Conservation (phyloP, 1,284 basidiomycete species). For the Schizopora paradoxa region DNA sequence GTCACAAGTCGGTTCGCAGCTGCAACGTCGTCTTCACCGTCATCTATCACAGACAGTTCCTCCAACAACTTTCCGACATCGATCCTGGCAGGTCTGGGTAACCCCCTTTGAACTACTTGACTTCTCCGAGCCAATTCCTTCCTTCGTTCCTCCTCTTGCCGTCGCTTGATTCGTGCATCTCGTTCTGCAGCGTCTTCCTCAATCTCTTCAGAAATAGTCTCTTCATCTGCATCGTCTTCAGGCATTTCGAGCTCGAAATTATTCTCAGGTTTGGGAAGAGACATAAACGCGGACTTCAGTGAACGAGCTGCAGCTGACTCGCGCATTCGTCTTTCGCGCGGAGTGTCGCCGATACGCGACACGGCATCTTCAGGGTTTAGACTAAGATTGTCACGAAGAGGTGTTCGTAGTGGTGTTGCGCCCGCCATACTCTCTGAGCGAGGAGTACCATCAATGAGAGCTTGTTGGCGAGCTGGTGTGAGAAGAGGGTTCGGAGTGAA, state of each 20-base stretch:
- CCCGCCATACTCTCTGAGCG: conserved; percentile 45
- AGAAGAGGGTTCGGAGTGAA: conserved; percentile 96
- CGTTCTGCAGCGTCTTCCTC: conserved; percentile 93
- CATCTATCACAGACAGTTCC: conserved; percentile 48
- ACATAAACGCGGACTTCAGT: conserved; percentile 78
- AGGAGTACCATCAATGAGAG: conserved; percentile 57
- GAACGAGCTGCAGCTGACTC: conserved; percentile 62
- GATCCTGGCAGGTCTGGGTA: conserved; percentile 86
- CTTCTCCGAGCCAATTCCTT: conserved; percentile 78
- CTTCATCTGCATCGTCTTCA: conserved; percentile 69
- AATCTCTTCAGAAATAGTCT: conserved; percentile 36
- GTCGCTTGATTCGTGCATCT: conserved; percentile 70
- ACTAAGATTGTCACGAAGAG: conserved; percentile 84
- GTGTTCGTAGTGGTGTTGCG: conserved; percentile 84
- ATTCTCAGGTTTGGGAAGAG: conserved; percentile 90
- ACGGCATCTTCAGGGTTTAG: conserved; percentile 75
- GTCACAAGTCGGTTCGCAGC: conserved; percentile 67
- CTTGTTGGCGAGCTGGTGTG: conserved; percentile 62
- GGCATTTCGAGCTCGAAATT: conserved; percentile 95
- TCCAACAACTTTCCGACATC: conserved; percentile 63
- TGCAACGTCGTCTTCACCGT: conserved; percentile 39
- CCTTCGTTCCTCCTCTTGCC: conserved; percentile 73
- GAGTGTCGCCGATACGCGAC: conserved; percentile 58
- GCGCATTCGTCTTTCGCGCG: conserved; percentile 66
- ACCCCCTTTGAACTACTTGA: conserved; percentile 73